Evolutionary conservation across 1,284 basidiomycete species (phyloP).

Genomic region (Ganoderma meredithae): DNA sequence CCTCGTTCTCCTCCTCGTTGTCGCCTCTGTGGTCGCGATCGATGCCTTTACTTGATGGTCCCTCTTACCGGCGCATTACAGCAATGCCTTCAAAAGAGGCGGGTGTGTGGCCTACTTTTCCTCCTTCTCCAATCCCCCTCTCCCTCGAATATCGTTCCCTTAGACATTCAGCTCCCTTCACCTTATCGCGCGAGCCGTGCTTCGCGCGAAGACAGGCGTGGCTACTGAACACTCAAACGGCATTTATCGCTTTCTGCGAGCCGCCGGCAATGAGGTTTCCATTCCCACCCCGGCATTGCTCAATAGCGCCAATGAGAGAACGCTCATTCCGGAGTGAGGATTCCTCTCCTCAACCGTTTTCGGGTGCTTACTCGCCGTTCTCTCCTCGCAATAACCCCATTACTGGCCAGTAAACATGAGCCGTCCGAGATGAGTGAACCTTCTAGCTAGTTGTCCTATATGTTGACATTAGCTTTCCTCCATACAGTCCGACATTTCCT

Average conservation of each 20-base stretch:
- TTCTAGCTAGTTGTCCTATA: not conserved
- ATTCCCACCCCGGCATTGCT: not conserved
- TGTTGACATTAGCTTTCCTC: not conserved
- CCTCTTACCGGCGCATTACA: slow-evolving; percentile 14
- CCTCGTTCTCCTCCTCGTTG: slow-evolving; percentile 32
- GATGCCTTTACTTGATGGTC: slow-evolving; percentile 11
- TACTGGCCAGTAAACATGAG: not conserved
- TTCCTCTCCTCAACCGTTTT: not conserved
- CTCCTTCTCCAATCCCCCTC: not conserved
- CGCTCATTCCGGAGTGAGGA: not conserved
- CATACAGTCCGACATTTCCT: not conserved
- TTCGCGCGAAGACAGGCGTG: not conserved
- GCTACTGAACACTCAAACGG: not conserved
- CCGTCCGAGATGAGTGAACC: slow-evolving; percentile 7
- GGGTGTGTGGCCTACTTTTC: not conserved
- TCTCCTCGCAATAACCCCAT: slow-evolving; percentile 1
- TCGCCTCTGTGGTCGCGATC: slow-evolving; percentile 18
- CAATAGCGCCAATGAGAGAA: not conserved
- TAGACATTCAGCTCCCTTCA: not conserved
- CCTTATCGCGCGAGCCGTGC: not conserved
- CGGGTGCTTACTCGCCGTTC: not conserved
- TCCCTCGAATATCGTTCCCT: not conserved
- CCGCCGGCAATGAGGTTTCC: not conserved
- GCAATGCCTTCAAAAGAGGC: slow-evolving; percentile 2
- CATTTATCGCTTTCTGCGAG: not conserved